These are phyloP conservation scores for Lathyrus aphaca DNA, from an alignment of 306 rosid species.

Conservation along the genomic window DNA sequence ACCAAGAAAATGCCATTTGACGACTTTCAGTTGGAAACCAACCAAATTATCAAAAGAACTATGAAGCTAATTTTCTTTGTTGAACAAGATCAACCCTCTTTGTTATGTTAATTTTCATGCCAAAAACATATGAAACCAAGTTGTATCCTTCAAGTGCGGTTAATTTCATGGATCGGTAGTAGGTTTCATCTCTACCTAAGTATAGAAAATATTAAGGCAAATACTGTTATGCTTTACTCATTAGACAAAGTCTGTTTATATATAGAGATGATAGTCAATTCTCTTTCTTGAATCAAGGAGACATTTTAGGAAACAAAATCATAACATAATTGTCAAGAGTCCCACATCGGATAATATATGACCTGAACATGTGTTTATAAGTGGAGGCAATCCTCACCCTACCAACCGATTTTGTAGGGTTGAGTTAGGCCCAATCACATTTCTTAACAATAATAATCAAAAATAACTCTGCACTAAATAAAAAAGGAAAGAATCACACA, in stretches of 20 bases:
- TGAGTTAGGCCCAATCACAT: too few relatives aligned
- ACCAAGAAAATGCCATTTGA: slow-evolving; percentile 8
- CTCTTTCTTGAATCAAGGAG: neutral
- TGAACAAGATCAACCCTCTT: slow-evolving; percentile 11
- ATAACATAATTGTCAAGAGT: too few relatives aligned
- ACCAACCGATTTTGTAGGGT: too few relatives aligned
- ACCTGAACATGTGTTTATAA: too few relatives aligned
- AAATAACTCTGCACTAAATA: neutral
- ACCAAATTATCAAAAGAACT: slow-evolving; percentile 18
- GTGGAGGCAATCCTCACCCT: too few relatives aligned
- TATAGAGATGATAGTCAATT: neutral
- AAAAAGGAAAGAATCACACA: neutral
- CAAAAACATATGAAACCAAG: slow-evolving; percentile 22
- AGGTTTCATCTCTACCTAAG: neutral
- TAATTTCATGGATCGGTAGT: slow-evolving; percentile 17
- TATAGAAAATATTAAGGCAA: neutral
- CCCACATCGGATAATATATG: too few relatives aligned
- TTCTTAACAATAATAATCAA: too few relatives aligned
- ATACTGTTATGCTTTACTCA: neutral
- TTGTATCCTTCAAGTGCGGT: neutral
- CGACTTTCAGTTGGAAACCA: neutral
- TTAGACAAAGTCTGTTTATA: neutral
- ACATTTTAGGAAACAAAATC: neutral
- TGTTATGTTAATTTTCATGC: slow-evolving; percentile 18
- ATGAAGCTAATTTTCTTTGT: slow-evolving; percentile 19